Percentiles rank a stretch among this genome's conserved stretches.
These are phyloP conservation scores for Ogataea allantospora DNA, from an alignment of 805 yeast genomes.

Conservation along the genomic window DNA sequence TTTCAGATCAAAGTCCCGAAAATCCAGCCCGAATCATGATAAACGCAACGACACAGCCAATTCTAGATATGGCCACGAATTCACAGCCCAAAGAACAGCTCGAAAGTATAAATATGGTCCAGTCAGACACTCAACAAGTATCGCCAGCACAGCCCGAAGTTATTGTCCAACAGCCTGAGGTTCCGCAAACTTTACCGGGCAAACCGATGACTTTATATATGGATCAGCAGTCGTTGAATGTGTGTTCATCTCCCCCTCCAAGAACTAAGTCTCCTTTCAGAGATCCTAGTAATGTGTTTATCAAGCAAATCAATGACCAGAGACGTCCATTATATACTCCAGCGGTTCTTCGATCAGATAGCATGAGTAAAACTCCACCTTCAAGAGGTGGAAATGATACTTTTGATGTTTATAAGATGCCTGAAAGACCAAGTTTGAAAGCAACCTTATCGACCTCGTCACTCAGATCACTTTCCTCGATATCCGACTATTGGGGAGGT, in stretches of 20 bases:
- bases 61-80: constrained; percentile 16
- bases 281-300: constrained; percentile 34
- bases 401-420: constrained; percentile 17
- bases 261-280: constrained; percentile 30
- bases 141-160: neutral
- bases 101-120: neutral
- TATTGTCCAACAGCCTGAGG: neutral
- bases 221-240: constrained; percentile 4
- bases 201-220: constrained; percentile 9
- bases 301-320: constrained; percentile 75
- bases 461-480: constrained; percentile 25
- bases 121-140: neutral
- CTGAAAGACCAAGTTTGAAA: constrained; percentile 20
- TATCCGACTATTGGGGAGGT: constrained; percentile 29
- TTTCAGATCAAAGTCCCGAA: constrained; percentile 2
- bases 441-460: constrained; percentile 24
- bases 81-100: constrained; percentile 9
- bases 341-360: constrained; percentile 65
- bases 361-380: constrained; percentile 11
- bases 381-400: constrained; percentile 11
- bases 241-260: constrained; percentile 21
- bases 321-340: constrained; percentile 88
- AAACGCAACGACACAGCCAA: constrained; percentile 15
- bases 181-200: constrained; percentile 5
- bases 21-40: neutral